Conservation (phyloP, 2,329 filamentous ascomycete genomes). For the Aspergillus tanneri region DNA sequence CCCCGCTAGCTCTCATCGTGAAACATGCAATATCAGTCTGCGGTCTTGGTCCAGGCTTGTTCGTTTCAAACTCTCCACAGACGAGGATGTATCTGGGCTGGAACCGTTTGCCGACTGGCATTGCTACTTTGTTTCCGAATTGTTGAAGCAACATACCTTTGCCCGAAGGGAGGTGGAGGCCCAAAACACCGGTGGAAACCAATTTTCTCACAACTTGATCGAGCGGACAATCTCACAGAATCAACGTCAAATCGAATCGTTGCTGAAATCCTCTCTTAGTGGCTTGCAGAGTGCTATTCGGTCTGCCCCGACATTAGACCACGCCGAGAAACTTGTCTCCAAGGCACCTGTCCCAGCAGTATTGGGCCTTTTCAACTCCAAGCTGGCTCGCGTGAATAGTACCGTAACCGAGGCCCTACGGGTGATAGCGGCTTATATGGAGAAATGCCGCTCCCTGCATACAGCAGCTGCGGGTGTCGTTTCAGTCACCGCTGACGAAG, state of each 20-base stretch:
- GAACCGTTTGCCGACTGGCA: constrained; percentile 56
- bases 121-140: constrained; percentile 52
- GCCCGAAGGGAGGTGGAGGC: constrained; percentile 59
- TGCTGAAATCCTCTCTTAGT: constrained; percentile 53
- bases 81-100: constrained; percentile 48
- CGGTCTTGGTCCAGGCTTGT: constrained; percentile 58
- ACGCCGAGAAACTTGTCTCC: constrained; percentile 45
- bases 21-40: constrained; percentile 60
- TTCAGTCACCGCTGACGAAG: constrained; percentile 49
- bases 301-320: constrained; percentile 40
- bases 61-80: constrained; percentile 56
- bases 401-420: constrained; percentile 52
- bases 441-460: constrained; percentile 29
- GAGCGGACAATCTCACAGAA: constrained; percentile 56
- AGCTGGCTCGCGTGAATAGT: constrained; percentile 43
- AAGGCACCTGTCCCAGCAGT: constrained; percentile 47
- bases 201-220: constrained; percentile 49
- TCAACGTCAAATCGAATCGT: constrained; percentile 57
- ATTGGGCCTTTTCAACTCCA: constrained; percentile 54
- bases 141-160: constrained; percentile 55
- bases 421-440: constrained; percentile 46
- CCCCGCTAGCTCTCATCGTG: constrained; percentile 56
- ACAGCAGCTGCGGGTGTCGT: constrained; percentile 17
- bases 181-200: constrained; percentile 43
- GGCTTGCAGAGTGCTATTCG: constrained; percentile 52